Base-by-base conservation (phyloP, 2,329 filamentous ascomycete species). In the Fusarium sp. region DNA sequence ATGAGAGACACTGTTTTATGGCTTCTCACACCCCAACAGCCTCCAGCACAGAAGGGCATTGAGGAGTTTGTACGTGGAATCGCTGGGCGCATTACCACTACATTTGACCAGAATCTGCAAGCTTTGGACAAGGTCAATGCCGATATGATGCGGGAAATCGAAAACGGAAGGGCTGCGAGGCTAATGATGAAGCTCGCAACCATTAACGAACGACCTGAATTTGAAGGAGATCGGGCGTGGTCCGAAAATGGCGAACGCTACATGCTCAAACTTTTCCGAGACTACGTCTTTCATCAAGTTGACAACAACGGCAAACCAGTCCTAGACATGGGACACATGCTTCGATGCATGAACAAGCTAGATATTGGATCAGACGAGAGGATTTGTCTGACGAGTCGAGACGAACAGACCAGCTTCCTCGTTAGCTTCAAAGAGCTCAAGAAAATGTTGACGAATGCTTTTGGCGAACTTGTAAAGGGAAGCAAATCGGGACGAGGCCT, bases 261-360 rank as follows among this genome's bases (percentile, higher is more conserved):
- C 79, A 92, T 93, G 78, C 85, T 99, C 70, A 98, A 97, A 81
- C 87, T 99, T 11, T 98, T 98, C 84, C 89, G 96, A 52, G 96
- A 99, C 81, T 98, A 97, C 75, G 93, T 98, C 43, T 99, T 98
- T 82, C 96, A 99, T 79, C 95, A 97, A 77, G 94, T 98, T 15
- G 94, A 98, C 78, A 87, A 89, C 30, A 90, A 93, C 61, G 94
- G 94, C 16, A 91, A 92, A 56, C 92, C 96, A 0, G 91, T 95
- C 3, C 85, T 97, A 8, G 93, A 98, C 77, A 84, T 98, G 62
- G 95, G 92, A 5, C 95, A 98, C 81, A 93, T 98, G 70, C 80
- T 99, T 47, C 88, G 87, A 27, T 95, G 92, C 77, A 82, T 99
- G 73, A 98, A 97, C 82, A 98, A 97, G 79, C 84, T 99, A 56